Conservation (phyloP, 345 rosid genomes). For the Crucihimalaya himalaica region DNA sequence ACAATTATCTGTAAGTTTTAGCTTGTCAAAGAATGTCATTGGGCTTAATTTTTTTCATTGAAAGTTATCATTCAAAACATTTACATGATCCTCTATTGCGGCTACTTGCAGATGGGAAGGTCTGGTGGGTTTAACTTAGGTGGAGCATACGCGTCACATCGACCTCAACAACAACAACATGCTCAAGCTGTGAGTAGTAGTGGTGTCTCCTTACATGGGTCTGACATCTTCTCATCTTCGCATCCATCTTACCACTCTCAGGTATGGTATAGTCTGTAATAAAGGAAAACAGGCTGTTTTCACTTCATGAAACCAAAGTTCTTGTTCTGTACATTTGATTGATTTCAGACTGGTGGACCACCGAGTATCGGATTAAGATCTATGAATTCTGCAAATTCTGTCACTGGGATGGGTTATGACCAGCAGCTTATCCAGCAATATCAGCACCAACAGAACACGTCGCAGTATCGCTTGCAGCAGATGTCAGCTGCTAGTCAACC, state of each 20-base stretch:
- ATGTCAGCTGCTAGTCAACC: slow-evolving; percentile 79
- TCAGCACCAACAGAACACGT: slow-evolving; percentile 77
- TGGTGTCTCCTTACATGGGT: slow-evolving; percentile 68
- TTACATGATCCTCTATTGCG: slow-evolving; percentile 14
- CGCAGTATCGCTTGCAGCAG: slow-evolving; percentile 86
- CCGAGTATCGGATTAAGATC: slow-evolving; percentile 85
- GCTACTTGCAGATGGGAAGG: slow-evolving; percentile 77
- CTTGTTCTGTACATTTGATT: slow-evolving; percentile 26
- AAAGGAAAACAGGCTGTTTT: neutral
- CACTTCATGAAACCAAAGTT: neutral
- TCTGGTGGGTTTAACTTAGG: slow-evolving; percentile 82
- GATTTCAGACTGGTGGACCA: slow-evolving; percentile 72
- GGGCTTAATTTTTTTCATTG: slow-evolving; percentile 6
- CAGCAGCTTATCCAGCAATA: slow-evolving; percentile 80
- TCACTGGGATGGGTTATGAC: slow-evolving; percentile 72
- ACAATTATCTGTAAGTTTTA: slow-evolving; percentile 77
- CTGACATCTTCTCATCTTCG: slow-evolving; percentile 81
- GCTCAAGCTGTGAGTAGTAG: slow-evolving; percentile 73
- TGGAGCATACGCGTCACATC: slow-evolving; percentile 73
- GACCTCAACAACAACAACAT: slow-evolving; percentile 76
- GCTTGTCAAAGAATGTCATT: slow-evolving; percentile 15
- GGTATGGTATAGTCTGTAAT: slow-evolving; percentile 52
- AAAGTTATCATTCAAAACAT: slow-evolving; percentile 1
- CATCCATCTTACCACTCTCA: slow-evolving; percentile 80
- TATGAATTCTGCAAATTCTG: slow-evolving; percentile 65